Conservation (phyloP, 768 basidiomycete species). For the Leucosporidium scottii region DNA sequence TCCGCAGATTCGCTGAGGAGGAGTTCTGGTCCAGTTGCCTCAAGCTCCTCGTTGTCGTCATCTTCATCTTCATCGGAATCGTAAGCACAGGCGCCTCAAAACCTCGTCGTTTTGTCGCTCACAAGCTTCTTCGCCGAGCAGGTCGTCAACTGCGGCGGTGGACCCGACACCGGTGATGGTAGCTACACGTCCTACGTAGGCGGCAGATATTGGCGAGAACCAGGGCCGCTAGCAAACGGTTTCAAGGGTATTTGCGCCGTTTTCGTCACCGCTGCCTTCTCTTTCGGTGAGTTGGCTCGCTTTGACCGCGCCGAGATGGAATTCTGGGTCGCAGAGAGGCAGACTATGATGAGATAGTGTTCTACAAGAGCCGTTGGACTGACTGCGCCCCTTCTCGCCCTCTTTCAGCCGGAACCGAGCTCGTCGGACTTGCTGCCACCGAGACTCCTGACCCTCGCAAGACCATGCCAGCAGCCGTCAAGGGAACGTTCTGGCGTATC, state of each 20-base stretch:
- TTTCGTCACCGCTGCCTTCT: slow-evolving; percentile 66
- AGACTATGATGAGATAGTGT: too few species aligned
- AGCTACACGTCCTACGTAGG: slow-evolving; percentile 41
- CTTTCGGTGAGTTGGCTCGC: slow-evolving; percentile 56
- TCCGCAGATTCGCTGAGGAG: slow-evolving; percentile 55
- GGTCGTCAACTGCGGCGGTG: slow-evolving; percentile 46
- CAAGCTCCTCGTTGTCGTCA: slow-evolving; percentile 64
- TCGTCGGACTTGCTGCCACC: slow-evolving; percentile 84
- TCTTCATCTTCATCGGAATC: slow-evolving; percentile 72
- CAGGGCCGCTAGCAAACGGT: slow-evolving; percentile 55
- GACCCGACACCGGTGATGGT: not conserved
- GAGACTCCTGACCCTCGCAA: slow-evolving; percentile 73
- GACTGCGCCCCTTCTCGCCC: too few species aligned
- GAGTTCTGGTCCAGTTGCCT: slow-evolving; percentile 74
- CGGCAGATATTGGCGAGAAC: slow-evolving; percentile 50
- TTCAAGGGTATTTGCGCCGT: slow-evolving; percentile 59
- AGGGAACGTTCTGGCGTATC: slow-evolving; percentile 80
- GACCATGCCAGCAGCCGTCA: slow-evolving; percentile 82
- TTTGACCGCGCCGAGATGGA: too few species aligned
- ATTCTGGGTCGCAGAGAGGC: too few species aligned
- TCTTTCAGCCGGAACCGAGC: slow-evolving; percentile 55
- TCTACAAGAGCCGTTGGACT: too few species aligned
- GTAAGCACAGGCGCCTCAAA: too few species aligned
- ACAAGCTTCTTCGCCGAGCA: too few species aligned
- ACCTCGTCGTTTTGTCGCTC: too few species aligned